A percentile compares a stretch with the other conserved stretches of the same genome.
These are phyloP conservation scores for Aspergillus coremiiformis DNA, from an alignment of 495 filamentous ascomycete genomes.

Conservation along the genomic window DNA sequence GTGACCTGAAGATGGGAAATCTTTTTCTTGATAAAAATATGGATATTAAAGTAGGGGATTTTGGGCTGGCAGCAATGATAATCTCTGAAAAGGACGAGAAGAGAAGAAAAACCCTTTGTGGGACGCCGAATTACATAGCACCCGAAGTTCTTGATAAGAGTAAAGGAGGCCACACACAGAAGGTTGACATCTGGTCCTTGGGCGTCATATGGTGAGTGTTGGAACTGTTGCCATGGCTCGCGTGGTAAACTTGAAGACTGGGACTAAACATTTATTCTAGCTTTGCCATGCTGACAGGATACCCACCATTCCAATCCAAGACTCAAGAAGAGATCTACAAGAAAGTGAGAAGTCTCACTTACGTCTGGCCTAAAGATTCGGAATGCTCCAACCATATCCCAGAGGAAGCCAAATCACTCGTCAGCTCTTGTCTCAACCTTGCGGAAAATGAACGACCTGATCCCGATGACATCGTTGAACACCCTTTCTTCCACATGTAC, in stretches of 20 bases:
- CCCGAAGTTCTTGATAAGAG: slow-evolving; percentile 77
- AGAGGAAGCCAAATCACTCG: slow-evolving; percentile 65
- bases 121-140: slow-evolving; percentile 97
- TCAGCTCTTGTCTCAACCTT: slow-evolving; percentile 63
- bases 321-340: slow-evolving; percentile 83
- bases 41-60: slow-evolving; percentile 97
- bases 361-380: slow-evolving; percentile 65
- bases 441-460: slow-evolving; percentile 67
- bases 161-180: slow-evolving; percentile 82
- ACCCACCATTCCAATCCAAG: slow-evolving; percentile 79
- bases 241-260: slow-evolving; percentile 6
- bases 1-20: slow-evolving; percentile 97
- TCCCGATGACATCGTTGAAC: slow-evolving; percentile 74
- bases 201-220: slow-evolving; percentile 84
- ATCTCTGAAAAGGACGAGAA: slow-evolving; percentile 78
- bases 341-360: slow-evolving; percentile 61
- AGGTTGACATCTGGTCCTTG: slow-evolving; percentile 94
- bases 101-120: slow-evolving; percentile 84
- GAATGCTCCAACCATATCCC: slow-evolving; percentile 43
- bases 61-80: slow-evolving; percentile 89
- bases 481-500: slow-evolving; percentile 69
- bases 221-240: neutral
- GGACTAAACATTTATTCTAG: slow-evolving; percentile 26
- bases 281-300: slow-evolving; percentile 86
- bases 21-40: slow-evolving; percentile 92